Percentiles rank a stretch among this genome's conserved stretches.
These are phyloP conservation scores for Irpex sp. DNA, from an alignment of 1,284 basidiomycete species.

Conservation along the genomic window DNA sequence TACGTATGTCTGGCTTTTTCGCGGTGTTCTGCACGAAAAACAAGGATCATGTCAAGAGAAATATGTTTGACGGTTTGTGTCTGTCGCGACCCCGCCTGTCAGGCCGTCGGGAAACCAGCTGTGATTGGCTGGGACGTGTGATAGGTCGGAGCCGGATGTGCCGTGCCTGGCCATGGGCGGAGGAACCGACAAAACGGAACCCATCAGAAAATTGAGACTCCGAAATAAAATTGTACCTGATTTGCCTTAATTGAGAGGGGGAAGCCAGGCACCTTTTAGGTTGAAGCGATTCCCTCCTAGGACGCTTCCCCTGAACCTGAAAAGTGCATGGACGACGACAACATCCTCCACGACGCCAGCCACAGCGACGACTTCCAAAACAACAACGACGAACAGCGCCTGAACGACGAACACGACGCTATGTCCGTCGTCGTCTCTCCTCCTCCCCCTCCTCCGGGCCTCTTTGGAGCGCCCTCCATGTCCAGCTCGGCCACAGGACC, in stretches of 20 bases:
- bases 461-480: constrained; percentile 6
- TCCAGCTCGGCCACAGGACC: background rate
- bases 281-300: constrained; percentile 20
- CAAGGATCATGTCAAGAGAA: background rate
- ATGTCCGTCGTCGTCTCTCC: constrained; percentile 22
- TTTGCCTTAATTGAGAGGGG: constrained; percentile 13
- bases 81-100: background rate
- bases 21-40: background rate
- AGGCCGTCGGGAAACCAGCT: background rate
- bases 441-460: constrained; percentile 7
- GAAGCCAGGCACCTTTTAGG: constrained; percentile 32
- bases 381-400: constrained; percentile 1
- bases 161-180: background rate
- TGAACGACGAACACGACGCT: constrained; percentile 4
- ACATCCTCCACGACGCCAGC: background rate
- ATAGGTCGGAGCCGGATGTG: background rate
- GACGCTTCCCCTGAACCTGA: constrained; percentile 4
- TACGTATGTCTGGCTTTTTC: background rate
- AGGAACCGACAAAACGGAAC: background rate
- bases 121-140: background rate
- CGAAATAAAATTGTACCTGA: constrained; percentile 12
- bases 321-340: constrained; percentile 23
- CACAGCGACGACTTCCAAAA: constrained; percentile 9
- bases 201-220: background rate
- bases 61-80: background rate